phyloP scores from a whole-genome alignment of 192 early-diverging fungal genomes.

The Entrophospora sp. region DNA sequence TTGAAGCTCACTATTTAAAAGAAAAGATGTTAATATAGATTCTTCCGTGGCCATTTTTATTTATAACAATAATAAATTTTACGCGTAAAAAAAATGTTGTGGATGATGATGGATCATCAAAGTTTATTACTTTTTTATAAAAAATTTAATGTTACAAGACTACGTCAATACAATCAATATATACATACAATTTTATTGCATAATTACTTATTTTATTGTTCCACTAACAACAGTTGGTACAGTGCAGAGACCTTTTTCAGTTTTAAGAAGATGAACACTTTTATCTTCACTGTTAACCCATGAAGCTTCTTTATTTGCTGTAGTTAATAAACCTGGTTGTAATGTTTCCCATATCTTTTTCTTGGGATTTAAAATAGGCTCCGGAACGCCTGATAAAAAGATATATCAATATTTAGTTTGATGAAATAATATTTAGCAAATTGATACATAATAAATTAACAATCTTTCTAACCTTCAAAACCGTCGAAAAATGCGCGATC shows the following conservation, averaged over 20 bases:
- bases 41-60: not conserved
- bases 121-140: no score
- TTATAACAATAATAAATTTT: no score
- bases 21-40: not conserved
- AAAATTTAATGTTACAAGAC: no score
- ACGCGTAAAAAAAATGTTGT: no score
- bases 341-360: conserved; percentile 98
- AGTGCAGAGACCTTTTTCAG: conserved; percentile 43
- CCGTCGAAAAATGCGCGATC: conserved; percentile 88
- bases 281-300: conserved; percentile 48
- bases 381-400: conserved; percentile 68
- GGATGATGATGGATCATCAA: no score
- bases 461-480: conserved; percentile 59
- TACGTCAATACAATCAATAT: no score
- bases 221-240: conserved; percentile 56
- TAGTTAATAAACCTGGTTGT: conserved; percentile 77
- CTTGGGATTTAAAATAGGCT: conserved; percentile 91
- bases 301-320: conserved; percentile 55
- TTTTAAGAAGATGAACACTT: conserved; percentile 34
- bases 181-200: no score
- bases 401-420: no score
- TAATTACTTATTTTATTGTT: conserved; percentile 58
- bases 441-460: no score
- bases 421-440: not conserved
- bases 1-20: conserved; percentile 6